Evolutionary conservation across 768 basidiomycete species (phyloP), one percentile per base, ranked within the genome.

Genomic region (Calocera viscosa): DNA sequence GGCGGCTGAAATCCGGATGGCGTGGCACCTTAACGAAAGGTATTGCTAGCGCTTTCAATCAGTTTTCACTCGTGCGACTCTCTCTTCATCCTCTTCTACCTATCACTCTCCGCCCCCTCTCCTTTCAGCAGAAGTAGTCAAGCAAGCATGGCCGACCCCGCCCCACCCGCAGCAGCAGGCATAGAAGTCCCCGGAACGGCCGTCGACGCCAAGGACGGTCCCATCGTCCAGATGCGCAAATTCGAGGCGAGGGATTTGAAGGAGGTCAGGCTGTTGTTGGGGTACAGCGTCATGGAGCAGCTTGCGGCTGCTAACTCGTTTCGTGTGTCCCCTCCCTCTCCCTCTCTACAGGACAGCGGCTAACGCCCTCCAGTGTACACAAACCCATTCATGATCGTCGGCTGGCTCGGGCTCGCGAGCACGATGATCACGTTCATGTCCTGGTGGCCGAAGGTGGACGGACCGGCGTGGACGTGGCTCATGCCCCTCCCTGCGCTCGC

Each of bases 281-380:
- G 83, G 47, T 85, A 86, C 74, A 78, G 84, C 16, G 80, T 81
- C 39, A 84, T 91, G 81, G 87, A 88, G 70, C 77, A 79, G 17
- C 80, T 91, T 41, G 85, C 86, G 2, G 77, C 79, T 11, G 90
- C 89, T n/a, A 91, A 91, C 72, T 79, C 76, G 68, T 77, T 76
- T 75, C 78, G 89, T 85, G 69, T 49, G 79, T 75, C 47, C 49
- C n/a, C 80, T 84, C n/a, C 80, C 82, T 0, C 73, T 94, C 74
- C 94, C 34, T 74, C 74, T 32, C 80, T 5, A 38, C 35, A 5
- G 7, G 7, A 38, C 14, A 14, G 7, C 7, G 14, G 7, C 35
- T 14, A 38, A 14, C 35, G 35, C 35, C 7, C 7, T 38, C 14
- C 71, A 86, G 86, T 79, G 34, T 85, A 84, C 70, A 71, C 72